These are phyloP conservation scores for Pelagophyceae sp. DNA, from an alignment of 352 stramenopile species.

Conservation along the genomic window DNA sequence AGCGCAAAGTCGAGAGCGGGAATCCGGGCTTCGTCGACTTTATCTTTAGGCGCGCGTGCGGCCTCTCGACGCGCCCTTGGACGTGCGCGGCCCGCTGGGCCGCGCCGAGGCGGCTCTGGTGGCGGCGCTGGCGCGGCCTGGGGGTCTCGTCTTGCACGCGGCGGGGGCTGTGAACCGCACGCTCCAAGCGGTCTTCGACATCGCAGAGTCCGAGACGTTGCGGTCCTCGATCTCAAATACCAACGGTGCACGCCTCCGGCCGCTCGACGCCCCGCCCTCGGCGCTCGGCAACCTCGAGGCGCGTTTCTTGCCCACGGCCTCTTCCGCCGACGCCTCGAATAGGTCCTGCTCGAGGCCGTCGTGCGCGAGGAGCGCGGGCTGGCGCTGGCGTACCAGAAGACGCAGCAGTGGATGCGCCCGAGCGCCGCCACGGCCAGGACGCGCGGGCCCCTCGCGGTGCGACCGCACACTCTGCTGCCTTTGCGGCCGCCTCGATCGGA, in stretches of 20 bases:
- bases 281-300: background rate
- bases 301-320: too few species aligned
- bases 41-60: too few species aligned
- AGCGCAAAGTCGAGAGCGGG: too few species aligned
- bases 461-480: too few species aligned
- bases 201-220: background rate
- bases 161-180: too few species aligned
- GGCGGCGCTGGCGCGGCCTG: background rate
- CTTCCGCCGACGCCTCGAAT: too few species aligned
- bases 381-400: background rate
- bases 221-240: background rate
- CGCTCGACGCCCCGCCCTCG: background rate
- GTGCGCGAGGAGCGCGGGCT: background rate
- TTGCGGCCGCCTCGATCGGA: too few species aligned
- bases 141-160: background rate
- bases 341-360: background rate
- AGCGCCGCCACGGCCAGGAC: background rate
- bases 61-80: background rate
- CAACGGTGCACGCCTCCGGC: background rate
- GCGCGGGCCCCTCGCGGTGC: background rate
- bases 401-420: background rate
- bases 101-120: background rate
- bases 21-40: too few species aligned
- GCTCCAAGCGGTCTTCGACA: too few species aligned
- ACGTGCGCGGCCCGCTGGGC: background rate